A percentile compares a stretch with the other conserved stretches of the same genome.
These are phyloP conservation scores for Huntiella decipiens DNA, from an alignment of 2,329 filamentous ascomycete species.

Conservation along the genomic window DNA sequence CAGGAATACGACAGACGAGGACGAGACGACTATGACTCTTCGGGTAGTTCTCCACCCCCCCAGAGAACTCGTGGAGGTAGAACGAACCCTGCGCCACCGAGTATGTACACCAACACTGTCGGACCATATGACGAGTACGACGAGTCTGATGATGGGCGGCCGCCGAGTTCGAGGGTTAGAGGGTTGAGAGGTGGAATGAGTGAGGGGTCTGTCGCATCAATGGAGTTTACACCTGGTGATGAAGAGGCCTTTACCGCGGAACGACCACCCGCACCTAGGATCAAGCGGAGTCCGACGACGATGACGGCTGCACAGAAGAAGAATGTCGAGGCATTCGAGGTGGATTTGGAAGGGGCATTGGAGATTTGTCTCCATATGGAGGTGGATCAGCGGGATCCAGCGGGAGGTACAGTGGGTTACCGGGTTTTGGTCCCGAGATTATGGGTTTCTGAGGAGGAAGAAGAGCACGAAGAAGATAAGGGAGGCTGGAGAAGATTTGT, in stretches of 20 bases:
- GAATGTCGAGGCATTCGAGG: constrained; percentile 32
- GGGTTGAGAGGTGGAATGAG: constrained; percentile 22
- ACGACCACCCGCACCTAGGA: constrained; percentile 18
- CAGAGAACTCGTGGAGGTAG: background rate
- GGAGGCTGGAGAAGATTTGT: constrained; percentile 4
- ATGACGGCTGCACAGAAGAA: constrained; percentile 42
- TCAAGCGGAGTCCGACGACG: constrained; percentile 53
- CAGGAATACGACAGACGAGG: constrained; percentile 2
- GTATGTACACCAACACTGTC: constrained; percentile 10
- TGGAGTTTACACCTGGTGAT: constrained; percentile 35
- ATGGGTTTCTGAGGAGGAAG: constrained; percentile 31
- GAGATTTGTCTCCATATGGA: constrained; percentile 84
- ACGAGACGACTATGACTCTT: background rate
- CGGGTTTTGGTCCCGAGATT: constrained; percentile 68
- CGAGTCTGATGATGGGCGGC: constrained; percentile 11
- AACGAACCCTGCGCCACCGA: constrained; percentile 1
- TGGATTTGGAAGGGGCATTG: constrained; percentile 67
- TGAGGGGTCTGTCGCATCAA: constrained; percentile 14
- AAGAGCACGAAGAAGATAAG: constrained; percentile 16
- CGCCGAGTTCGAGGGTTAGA: constrained; percentile 10
- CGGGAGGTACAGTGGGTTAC: constrained; percentile 77
- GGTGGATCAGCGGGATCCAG: constrained; percentile 65
- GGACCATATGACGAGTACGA: constrained; percentile 11
- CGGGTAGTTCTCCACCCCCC: background rate
- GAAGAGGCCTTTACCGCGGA: constrained; percentile 30